Percentiles rank a stretch among this genome's conserved stretches.
Evolutionary conservation across 2,329 filamentous ascomycete genomes (phyloP).

Genomic region (Hymenotorrendiella dingleyae): DNA sequence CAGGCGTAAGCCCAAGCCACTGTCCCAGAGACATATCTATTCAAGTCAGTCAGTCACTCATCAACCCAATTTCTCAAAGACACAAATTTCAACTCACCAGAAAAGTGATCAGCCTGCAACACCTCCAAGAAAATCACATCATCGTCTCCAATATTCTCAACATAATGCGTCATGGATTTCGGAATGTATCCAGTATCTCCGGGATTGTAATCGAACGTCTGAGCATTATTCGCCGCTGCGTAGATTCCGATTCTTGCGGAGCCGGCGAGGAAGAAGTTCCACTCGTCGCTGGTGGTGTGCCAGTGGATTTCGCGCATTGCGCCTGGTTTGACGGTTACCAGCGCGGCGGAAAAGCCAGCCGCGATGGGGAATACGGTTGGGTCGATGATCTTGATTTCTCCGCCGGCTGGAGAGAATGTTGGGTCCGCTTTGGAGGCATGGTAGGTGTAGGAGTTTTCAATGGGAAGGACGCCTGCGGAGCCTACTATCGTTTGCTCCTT

Average conservation of each 20-base stretch:
- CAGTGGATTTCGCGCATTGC: slow-evolving; percentile 57
- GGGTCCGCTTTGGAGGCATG: slow-evolving; percentile 58
- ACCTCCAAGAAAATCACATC: slow-evolving; percentile 72
- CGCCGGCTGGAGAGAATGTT: slow-evolving; percentile 65
- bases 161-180: slow-evolving; percentile 72
- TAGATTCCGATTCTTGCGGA: slow-evolving; percentile 71
- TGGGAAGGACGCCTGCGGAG: slow-evolving; percentile 37
- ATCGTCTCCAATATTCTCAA: slow-evolving; percentile 76
- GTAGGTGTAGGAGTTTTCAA: slow-evolving; percentile 40
- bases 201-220: slow-evolving; percentile 70
- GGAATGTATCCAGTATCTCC: slow-evolving; percentile 76
- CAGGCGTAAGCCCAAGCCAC: slow-evolving; percentile 45
- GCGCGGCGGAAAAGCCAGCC: slow-evolving; percentile 65
- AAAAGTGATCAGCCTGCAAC: slow-evolving; percentile 63
- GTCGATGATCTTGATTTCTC: slow-evolving; percentile 68
- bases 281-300: slow-evolving; percentile 75
- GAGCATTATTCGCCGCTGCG: slow-evolving; percentile 58
- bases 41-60: slow-evolving; percentile 22
- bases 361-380: slow-evolving; percentile 71
- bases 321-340: slow-evolving; percentile 60
- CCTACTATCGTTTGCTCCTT: slow-evolving; percentile 42
- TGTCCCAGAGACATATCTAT: slow-evolving; percentile 38
- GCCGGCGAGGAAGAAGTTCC: slow-evolving; percentile 72
- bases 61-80: neutral
- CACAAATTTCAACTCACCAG: slow-evolving; percentile 12